Conservation (phyloP, 192 early-diverging fungal species). For the Coemansia sp. region DNA sequence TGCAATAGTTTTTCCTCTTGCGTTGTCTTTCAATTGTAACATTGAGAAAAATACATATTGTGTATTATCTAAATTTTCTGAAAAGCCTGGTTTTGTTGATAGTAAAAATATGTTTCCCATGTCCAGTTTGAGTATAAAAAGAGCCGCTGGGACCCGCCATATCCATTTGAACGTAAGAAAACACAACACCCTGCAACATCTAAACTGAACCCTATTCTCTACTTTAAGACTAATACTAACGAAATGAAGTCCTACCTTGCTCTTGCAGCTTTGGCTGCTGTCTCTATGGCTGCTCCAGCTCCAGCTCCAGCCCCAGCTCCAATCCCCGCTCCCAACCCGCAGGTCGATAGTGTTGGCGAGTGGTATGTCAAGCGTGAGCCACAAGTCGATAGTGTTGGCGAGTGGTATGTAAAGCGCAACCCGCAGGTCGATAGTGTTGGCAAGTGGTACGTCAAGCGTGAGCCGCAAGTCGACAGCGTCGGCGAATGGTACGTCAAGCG, state of each 20-base stretch:
- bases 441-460: neutral
- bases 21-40: neutral
- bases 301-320: too few species aligned
- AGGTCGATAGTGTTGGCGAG: neutral
- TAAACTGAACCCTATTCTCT: neutral
- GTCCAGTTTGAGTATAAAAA: neutral
- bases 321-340: too few species aligned
- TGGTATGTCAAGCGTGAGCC: neutral
- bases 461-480: neutral
- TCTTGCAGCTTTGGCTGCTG: neutral
- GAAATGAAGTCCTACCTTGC: constrained; percentile 4
- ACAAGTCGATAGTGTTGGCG: neutral
- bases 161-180: neutral
- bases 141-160: neutral
- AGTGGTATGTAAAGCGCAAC: neutral
- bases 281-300: constrained; percentile 4
- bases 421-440: neutral
- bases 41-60: neutral
- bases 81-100: neutral
- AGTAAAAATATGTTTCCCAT: too few species aligned
- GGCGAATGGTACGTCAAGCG: neutral
- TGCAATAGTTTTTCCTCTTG: neutral
- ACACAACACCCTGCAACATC: neutral
- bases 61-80: neutral
- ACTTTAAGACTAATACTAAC: neutral